Evolutionary conservation across 176 grass and related monocot genomes (phyloP).

Genomic region (Lolium rigidum): DNA sequence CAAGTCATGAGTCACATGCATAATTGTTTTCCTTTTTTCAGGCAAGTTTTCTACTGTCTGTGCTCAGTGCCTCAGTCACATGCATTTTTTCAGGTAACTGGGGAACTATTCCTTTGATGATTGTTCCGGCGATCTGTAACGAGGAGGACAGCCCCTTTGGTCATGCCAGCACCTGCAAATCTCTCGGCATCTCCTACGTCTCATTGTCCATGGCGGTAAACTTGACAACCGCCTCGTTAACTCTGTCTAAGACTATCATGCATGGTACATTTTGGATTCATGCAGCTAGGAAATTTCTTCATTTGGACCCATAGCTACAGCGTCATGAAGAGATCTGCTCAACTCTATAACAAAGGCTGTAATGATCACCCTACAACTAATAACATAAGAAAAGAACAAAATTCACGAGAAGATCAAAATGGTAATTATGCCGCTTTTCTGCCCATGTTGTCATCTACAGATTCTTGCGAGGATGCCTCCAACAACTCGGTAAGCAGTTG

Average conservation of each 20-base stretch:
- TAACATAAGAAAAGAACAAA: conserved; percentile 10
- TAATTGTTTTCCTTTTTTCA: background rate
- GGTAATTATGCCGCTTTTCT: conserved; percentile 43
- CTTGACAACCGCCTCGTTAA: background rate
- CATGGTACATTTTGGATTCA: background rate
- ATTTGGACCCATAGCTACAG: conserved; percentile 45
- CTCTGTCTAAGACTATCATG: background rate
- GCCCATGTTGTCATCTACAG: conserved; percentile 12
- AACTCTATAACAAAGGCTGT: conserved; percentile 16
- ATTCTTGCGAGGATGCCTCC: background rate
- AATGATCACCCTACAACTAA: background rate
- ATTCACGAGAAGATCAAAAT: conserved; percentile 17
- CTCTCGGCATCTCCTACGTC: conserved; percentile 59
- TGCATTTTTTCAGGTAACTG: conserved; percentile 46
- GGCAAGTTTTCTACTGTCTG: background rate
- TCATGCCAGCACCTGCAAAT: conserved; percentile 43
- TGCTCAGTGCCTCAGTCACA: too few relatives aligned
- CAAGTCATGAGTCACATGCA: background rate
- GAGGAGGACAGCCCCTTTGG: conserved; percentile 63
- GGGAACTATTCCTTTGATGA: conserved; percentile 61
- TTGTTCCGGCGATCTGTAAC: conserved; percentile 66
- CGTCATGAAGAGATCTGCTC: conserved; percentile 56
- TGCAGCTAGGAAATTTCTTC: conserved; percentile 25
- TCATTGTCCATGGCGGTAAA: conserved; percentile 68
- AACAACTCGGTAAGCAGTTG: conserved; percentile 1